Conservation (phyloP, 306 rosid species). For the Castanospermum australe region DNA sequence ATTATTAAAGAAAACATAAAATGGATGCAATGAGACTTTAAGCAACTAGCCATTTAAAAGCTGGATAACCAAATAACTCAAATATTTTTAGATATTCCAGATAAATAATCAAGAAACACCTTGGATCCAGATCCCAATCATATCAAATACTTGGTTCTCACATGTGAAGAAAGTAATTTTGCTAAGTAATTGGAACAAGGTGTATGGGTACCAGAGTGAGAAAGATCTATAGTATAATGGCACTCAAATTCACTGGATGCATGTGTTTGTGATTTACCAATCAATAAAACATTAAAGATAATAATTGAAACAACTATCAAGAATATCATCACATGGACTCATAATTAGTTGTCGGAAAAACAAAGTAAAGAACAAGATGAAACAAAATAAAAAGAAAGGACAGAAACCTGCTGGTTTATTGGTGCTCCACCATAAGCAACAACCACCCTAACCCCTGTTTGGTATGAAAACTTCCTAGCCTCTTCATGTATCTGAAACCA, state of each 20-base stretch:
- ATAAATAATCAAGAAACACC: neutral
- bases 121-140: neutral
- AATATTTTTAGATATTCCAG: neutral
- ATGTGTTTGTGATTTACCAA: neutral
- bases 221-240: neutral
- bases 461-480: slow-evolving; percentile 59
- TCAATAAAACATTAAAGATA: neutral
- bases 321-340: neutral
- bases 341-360: neutral
- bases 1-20: neutral
- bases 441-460: slow-evolving; percentile 69
- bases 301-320: neutral
- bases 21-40: neutral
- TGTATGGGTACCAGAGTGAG: neutral
- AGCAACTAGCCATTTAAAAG: neutral
- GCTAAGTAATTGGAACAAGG: neutral
- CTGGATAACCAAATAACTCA: neutral
- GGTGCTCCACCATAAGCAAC: slow-evolving; percentile 83
- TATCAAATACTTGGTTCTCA: neutral
- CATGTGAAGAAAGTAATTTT: neutral
- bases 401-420: slow-evolving; percentile 62
- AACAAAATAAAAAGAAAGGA: neutral
- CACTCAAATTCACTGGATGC: neutral
- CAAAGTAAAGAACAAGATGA: neutral
- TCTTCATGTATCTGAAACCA: slow-evolving; percentile 64